Conservation (phyloP, 2,329 filamentous ascomycete genomes). For the Ceratocystis diversiconidia region DNA sequence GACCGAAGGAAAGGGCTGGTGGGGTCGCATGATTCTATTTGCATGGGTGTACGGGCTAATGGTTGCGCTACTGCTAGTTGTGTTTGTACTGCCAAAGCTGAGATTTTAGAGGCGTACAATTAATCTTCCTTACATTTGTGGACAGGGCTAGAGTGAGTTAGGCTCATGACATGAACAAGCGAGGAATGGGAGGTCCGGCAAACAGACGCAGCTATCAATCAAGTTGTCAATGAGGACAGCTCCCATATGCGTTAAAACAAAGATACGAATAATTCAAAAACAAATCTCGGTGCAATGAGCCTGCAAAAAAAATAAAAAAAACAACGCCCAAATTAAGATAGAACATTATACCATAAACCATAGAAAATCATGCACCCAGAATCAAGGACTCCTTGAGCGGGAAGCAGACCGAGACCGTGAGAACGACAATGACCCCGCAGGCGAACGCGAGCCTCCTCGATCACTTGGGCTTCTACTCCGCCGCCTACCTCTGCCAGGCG, state of each 20-base stretch:
- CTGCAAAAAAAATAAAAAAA: background rate
- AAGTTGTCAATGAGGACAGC: background rate
- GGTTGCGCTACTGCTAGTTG: conserved; percentile 61
- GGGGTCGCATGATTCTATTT: conserved; percentile 71
- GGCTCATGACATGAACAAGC: too few relatives aligned
- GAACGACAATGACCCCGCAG: background rate
- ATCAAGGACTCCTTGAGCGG: conserved; percentile 9
- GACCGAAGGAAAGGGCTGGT: conserved; percentile 82
- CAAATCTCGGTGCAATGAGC: background rate
- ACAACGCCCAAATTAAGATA: background rate
- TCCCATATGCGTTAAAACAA: background rate
- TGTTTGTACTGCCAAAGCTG: conserved; percentile 78
- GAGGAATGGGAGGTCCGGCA: background rate
- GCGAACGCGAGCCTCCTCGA: conserved; percentile 4
- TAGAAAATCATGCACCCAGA: background rate
- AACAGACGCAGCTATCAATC: background rate
- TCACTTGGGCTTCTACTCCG: conserved; percentile 3
- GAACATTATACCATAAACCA: background rate
- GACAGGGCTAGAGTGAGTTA: background rate
- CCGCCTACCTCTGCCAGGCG: background rate
- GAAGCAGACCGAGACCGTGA: background rate
- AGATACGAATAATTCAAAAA: background rate
- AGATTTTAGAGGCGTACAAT: conserved; percentile 45
- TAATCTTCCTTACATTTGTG: too few relatives aligned
- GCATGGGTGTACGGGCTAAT: conserved; percentile 70